phyloP scores from a whole-genome alignment of 345 rosid genomes.

The Eutrema heterophyllum region DNA sequence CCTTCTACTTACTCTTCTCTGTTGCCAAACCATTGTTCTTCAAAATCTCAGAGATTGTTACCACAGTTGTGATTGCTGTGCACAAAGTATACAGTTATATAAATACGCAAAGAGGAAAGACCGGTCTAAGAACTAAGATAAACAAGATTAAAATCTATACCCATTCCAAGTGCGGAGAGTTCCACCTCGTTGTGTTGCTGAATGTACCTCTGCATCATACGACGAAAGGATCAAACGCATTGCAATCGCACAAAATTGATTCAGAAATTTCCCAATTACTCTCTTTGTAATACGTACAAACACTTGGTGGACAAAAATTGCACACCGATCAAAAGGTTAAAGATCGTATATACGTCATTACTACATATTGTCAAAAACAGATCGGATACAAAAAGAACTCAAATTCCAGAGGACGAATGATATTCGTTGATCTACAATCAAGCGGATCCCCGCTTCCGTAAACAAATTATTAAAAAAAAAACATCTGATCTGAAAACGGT shows the following conservation, averaged over 20 bases:
- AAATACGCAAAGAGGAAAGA: background rate
- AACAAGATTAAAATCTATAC: conserved; percentile 26
- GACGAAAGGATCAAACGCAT: background rate
- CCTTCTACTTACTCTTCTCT: conserved; percentile 61
- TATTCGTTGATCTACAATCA: background rate
- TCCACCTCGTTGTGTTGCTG: conserved; percentile 89
- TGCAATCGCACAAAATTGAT: background rate
- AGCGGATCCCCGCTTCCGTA: background rate
- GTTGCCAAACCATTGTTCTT: conserved; percentile 88
- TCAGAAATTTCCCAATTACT: background rate
- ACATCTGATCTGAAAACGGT: background rate
- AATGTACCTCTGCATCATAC: conserved; percentile 69
- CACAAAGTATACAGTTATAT: background rate
- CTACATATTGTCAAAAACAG: background rate
- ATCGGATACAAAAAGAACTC: background rate
- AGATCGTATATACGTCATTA: background rate
- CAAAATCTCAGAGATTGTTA: conserved; percentile 82
- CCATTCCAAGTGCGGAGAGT: conserved; percentile 95
- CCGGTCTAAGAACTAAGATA: background rate
- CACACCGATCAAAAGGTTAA: background rate
- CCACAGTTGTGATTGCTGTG: conserved; percentile 71
- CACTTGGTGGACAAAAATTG: background rate
- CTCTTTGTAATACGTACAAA: background rate
- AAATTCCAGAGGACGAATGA: background rate
- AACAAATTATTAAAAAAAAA: background rate